These are phyloP conservation scores for Colletotrichum sp. DNA, from an alignment of 2,329 filamentous ascomycete genomes.

Conservation along the genomic window DNA sequence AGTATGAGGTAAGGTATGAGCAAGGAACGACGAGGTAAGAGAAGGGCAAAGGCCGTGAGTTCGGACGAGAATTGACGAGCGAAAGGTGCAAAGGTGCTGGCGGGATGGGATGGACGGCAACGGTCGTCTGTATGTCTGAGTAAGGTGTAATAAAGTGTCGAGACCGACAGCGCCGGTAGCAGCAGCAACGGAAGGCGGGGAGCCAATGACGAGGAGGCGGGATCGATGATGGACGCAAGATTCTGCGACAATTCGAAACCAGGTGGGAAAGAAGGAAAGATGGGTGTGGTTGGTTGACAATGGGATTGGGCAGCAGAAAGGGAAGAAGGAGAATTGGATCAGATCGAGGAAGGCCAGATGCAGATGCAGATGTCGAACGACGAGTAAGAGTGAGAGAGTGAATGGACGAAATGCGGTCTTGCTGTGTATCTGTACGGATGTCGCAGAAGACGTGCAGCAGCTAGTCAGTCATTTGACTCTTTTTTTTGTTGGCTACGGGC, in stretches of 20 bases:
- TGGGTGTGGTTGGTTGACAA: not conserved
- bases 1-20: conserved; percentile 15
- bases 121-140: not conserved
- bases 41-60: not conserved
- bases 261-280: conserved; percentile 4
- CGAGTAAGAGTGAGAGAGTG: not conserved
- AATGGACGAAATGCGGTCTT: not conserved
- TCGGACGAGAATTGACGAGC: conserved; percentile 11
- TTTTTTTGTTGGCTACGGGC: conserved; percentile 12
- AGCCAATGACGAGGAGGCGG: conserved; percentile 3
- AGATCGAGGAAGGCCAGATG: not conserved
- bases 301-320: not conserved
- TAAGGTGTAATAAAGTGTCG: not conserved
- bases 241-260: not conserved
- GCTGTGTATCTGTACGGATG: not conserved
- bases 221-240: not conserved
- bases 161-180: not conserved
- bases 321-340: not conserved
- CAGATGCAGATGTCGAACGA: not conserved
- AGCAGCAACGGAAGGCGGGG: not conserved
- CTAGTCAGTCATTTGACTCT: conserved; percentile 18
- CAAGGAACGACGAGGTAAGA: conserved; percentile 7
- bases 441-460: not conserved
- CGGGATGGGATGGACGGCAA: not conserved
- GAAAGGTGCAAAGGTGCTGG: not conserved